A percentile compares a stretch with the other conserved stretches of the same genome.
Conservation (phyloP, 139 green algal species). For the Auxenochlorella pyrenoidosa region DNA sequence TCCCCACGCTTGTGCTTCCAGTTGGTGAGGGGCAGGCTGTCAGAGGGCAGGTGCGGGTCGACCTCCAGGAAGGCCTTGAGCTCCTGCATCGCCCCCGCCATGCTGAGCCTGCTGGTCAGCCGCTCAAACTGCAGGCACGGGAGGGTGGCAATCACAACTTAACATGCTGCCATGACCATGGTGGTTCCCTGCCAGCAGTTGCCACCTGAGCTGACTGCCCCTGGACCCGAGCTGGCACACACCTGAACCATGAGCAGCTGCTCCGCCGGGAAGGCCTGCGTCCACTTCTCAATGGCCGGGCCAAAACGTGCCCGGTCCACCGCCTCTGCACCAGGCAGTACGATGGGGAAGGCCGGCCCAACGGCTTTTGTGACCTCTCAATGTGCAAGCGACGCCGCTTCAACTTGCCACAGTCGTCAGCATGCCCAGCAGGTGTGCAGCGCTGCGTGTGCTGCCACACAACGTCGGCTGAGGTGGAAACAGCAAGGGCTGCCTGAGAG, state of each 20-base stretch:
- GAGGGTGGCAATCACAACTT: neutral
- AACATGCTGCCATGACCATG: too few species aligned
- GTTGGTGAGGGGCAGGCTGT: constrained; percentile 29
- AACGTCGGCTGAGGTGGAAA: too few species aligned
- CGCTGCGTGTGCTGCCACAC: neutral
- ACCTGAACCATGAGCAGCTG: constrained; percentile 21
- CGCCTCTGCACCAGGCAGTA: neutral
- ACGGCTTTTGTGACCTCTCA: too few species aligned
- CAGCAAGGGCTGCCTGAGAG: neutral
- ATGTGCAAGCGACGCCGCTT: too few species aligned
- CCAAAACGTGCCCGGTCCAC: neutral
- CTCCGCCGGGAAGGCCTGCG: neutral
- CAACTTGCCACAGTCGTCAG: too few species aligned
- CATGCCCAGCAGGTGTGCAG: neutral
- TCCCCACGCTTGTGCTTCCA: constrained; percentile 27
- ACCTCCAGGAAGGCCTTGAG: constrained; percentile 16
- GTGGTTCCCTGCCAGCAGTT: too few species aligned
- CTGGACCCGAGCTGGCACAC: neutral
- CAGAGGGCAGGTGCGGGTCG: constrained; percentile 11
- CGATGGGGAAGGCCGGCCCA: too few species aligned
- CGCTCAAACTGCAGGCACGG: neutral
- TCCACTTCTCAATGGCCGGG: neutral
- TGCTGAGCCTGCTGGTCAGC: neutral
- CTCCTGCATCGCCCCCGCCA: neutral
- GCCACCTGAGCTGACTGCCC: too few species aligned